phyloP scores from a whole-genome alignment of 2,329 filamentous ascomycete genomes.

The Cladosporium sp. region DNA sequence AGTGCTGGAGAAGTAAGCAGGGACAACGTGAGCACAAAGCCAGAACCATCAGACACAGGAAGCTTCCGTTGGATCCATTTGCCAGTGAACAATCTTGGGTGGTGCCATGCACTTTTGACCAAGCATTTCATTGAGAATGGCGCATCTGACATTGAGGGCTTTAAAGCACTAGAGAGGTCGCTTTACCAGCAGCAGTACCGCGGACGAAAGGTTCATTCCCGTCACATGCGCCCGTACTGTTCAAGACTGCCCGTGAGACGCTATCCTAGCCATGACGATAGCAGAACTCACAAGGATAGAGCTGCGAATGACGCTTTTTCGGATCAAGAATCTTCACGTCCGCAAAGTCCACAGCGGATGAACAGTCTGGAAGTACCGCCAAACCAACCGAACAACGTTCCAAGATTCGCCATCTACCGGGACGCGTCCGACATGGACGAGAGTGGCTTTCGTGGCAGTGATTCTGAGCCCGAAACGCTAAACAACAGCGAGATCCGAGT shows the following conservation, averaged over 20 bases:
- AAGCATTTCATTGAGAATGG: slow-evolving; percentile 60
- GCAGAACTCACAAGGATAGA: no score
- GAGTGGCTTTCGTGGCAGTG: no score
- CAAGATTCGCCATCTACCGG: no score
- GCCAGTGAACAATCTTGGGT: slow-evolving; percentile 49
- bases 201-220: slow-evolving; percentile 52
- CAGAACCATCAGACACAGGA: slow-evolving; percentile 9
- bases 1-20: slow-evolving; percentile 20
- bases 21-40: slow-evolving; percentile 11
- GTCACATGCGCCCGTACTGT: slow-evolving; percentile 57
- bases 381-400: no score
- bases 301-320: no score
- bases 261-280: not conserved
- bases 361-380: no score
- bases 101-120: slow-evolving; percentile 58
- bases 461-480: no score
- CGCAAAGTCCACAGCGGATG: no score
- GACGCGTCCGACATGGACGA: no score
- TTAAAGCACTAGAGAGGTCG: slow-evolving; percentile 56
- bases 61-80: slow-evolving; percentile 42
- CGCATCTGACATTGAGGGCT: slow-evolving; percentile 55
- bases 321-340: no score
- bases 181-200: slow-evolving; percentile 55
- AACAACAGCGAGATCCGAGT: no score
- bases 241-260: slow-evolving; percentile 29